These are phyloP conservation scores for Stevia rebaudiana DNA, from an alignment of 140 eudicot genomes.

Conservation along the genomic window DNA sequence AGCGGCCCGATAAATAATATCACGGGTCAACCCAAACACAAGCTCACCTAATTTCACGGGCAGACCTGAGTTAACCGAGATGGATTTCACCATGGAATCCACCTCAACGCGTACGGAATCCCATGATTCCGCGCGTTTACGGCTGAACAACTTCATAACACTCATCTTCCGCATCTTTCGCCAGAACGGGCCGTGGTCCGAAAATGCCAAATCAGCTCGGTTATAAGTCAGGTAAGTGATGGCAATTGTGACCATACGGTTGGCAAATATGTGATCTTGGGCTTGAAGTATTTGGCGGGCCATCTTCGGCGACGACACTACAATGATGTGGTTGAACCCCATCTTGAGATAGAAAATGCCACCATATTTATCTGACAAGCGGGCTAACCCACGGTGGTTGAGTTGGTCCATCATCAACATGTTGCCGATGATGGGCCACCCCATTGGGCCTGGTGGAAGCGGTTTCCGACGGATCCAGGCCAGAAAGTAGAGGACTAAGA, in stretches of 20 bases:
- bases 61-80: conserved; percentile 32
- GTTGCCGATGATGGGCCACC: conserved; percentile 76
- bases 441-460: conserved; percentile 69
- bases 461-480: conserved; percentile 36
- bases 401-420: conserved; percentile 63
- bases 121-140: conserved; percentile 88
- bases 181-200: conserved; percentile 84
- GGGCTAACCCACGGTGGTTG: conserved; percentile 69
- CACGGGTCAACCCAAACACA: conserved; percentile 55
- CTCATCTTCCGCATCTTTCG: conserved; percentile 81
- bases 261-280: conserved; percentile 66
- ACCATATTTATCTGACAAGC: conserved; percentile 48
- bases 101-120: conserved; percentile 83
- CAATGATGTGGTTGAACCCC: conserved; percentile 56
- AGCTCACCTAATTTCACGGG: conserved; percentile 63
- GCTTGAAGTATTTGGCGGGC: conserved; percentile 67
- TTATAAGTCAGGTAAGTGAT: conserved; percentile 57
- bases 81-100: conserved; percentile 44
- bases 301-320: conserved; percentile 50
- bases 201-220: conserved; percentile 82
- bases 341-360: conserved; percentile 60
- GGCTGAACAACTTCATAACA: conserved; percentile 76
- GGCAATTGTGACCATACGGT: conserved; percentile 73
- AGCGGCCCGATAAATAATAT: conserved; percentile 76
- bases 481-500: conserved; percentile 22